Evolutionary conservation across 441 rosid genomes (phyloP).

Genomic region (Eruca vesicaria): DNA sequence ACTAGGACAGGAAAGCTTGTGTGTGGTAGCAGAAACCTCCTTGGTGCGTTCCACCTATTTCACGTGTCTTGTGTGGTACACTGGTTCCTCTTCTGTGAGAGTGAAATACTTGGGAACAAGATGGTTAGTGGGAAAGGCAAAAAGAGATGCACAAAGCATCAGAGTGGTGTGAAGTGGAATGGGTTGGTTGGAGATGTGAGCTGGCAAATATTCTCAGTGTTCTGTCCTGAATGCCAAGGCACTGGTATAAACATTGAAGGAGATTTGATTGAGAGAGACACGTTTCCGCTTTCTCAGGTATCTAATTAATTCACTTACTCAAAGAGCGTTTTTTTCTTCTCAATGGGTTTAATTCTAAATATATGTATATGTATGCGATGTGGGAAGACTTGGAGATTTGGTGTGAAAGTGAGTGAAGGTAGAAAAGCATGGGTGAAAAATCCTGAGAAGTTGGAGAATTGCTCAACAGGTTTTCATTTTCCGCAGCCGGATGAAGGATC

Average conservation of each 20-base stretch:
- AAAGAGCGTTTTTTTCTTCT: background rate
- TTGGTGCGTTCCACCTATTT: slow-evolving; percentile 89
- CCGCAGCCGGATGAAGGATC: slow-evolving; percentile 43
- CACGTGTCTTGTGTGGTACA: slow-evolving; percentile 90
- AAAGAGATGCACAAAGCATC: slow-evolving; percentile 51
- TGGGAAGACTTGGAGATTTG: slow-evolving; percentile 64
- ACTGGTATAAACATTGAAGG: slow-evolving; percentile 63
- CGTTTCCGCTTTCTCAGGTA: slow-evolving; percentile 81
- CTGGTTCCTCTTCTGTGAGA: slow-evolving; percentile 88
- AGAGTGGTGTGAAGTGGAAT: slow-evolving; percentile 46
- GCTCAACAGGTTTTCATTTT: slow-evolving; percentile 81
- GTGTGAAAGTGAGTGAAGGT: slow-evolving; percentile 75
- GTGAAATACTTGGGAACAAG: slow-evolving; percentile 52
- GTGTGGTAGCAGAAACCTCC: slow-evolving; percentile 78
- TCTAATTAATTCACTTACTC: background rate
- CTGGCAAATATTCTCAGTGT: slow-evolving; percentile 53
- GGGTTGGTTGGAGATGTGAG: slow-evolving; percentile 32
- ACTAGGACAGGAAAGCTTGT: slow-evolving; percentile 73
- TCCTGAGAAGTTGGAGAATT: slow-evolving; percentile 72
- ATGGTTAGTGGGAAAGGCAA: slow-evolving; percentile 42
- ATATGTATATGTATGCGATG: slow-evolving; percentile 29
- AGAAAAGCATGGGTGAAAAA: slow-evolving; percentile 86
- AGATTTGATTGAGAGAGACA: slow-evolving; percentile 61
- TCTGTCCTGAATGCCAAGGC: slow-evolving; percentile 98
- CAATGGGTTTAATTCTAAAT: background rate